Conservation (phyloP, 2,329 filamentous ascomycete species). For the Zasmidium citrigriseum region DNA sequence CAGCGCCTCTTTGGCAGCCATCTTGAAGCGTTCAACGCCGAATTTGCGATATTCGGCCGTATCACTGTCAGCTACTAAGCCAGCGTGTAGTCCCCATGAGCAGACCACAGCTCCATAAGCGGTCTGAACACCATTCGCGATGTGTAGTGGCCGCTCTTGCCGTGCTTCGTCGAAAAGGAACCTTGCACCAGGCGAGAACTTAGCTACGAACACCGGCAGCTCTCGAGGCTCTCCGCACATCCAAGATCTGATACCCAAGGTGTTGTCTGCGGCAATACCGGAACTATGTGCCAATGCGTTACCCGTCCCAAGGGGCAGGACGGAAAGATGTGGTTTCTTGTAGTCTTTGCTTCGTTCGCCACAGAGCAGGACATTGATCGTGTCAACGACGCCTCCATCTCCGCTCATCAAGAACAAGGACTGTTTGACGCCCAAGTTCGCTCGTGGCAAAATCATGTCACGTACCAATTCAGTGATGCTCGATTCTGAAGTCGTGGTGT, state of each 20-base stretch:
- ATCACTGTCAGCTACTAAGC: conserved; percentile 87
- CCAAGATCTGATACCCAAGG: conserved; percentile 44
- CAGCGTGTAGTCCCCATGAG: conserved; percentile 87
- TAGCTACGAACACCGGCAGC: conserved; percentile 46
- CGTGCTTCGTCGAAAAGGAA: conserved; percentile 46
- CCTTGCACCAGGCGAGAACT: conserved; percentile 47
- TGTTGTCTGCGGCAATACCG: conserved; percentile 39
- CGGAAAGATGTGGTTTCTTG: conserved; percentile 56
- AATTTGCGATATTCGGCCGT: conserved; percentile 76
- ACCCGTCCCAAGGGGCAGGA: conserved; percentile 51
- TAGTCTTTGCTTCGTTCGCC: conserved; percentile 48
- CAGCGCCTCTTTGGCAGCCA: conserved; percentile 79
- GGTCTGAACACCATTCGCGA: conserved; percentile 33
- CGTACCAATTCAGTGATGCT: conserved; percentile 67
- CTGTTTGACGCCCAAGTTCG: conserved; percentile 51
- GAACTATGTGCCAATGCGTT: conserved; percentile 51
- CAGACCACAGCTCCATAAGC: conserved; percentile 78
- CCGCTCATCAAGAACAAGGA: conserved; percentile 80
- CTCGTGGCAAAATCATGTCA: conserved; percentile 49
- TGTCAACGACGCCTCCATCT: conserved; percentile 82
- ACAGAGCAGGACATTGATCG: conserved; percentile 67
- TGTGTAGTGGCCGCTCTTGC: conserved; percentile 40
- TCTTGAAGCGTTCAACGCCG: conserved; percentile 76
- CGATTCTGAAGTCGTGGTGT: conserved; percentile 63
- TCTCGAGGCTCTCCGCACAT: conserved; percentile 35